phyloP scores from a whole-genome alignment of 768 basidiomycete genomes.

The Boletus eberwhitei region DNA sequence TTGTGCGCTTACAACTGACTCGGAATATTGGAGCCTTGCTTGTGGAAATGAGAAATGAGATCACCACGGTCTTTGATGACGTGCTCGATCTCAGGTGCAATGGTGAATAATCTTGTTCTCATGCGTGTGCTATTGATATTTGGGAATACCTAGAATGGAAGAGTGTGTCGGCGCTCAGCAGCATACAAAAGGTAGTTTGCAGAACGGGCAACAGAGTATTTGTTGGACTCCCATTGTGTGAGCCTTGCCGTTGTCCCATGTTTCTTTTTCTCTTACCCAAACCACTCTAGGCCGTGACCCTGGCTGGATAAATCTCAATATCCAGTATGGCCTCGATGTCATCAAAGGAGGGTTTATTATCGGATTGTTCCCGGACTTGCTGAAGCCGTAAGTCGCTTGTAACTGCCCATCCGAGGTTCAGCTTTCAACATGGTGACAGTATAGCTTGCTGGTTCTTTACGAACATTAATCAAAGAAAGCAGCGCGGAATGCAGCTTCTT shows the following conservation, averaged over 20 bases:
- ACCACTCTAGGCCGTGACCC: not conserved
- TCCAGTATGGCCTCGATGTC: conserved; percentile 30
- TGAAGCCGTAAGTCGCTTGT: not conserved
- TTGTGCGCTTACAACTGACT: conserved; percentile 21
- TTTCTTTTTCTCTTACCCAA: too few relatives aligned
- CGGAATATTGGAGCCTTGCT: conserved; percentile 38
- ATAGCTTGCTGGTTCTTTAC: conserved; percentile 9
- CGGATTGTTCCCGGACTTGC: conserved; percentile 27
- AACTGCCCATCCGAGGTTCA: not conserved
- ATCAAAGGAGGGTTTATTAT: conserved; percentile 17
- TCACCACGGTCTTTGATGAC: conserved; percentile 38
- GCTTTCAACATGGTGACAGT: not conserved
- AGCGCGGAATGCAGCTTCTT: conserved; percentile 14
- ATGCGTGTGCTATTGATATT: not conserved
- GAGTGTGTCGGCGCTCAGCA: conserved; percentile 24
- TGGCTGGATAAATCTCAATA: conserved; percentile 32
- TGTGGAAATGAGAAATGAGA: conserved; percentile 43
- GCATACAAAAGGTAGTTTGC: conserved; percentile 5
- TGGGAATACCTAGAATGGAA: conserved; percentile 39
- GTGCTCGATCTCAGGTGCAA: conserved; percentile 24
- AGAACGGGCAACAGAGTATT: conserved; percentile 44
- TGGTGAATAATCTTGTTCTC: conserved; percentile 2
- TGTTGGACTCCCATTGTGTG: conserved; percentile 49
- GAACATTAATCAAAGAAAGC: not conserved
- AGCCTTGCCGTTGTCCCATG: conserved; percentile 1